Base-by-base conservation (phyloP, 176 grass and related monocot genomes). In the Leersia perrieri region DNA sequence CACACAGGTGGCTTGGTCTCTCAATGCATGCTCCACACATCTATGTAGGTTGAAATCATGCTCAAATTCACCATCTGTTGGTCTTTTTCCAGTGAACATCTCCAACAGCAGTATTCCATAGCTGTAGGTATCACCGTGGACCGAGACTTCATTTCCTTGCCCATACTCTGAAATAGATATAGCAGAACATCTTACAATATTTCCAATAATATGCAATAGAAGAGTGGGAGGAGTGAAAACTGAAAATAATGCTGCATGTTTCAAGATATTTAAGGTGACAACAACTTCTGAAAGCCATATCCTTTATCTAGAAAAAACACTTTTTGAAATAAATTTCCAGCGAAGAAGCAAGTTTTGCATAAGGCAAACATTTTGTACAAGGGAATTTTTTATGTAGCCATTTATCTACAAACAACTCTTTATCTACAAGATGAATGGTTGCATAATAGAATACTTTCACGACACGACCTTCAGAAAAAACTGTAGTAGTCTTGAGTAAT, bases 51-150 rank as follows among this genome's bases (percentile, higher is more conserved):
- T 80, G 9, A 53, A 31, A 55, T 67, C 77, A 57, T 80, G n/a
- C 33, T 11, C 13, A 57, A 80, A 69, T 3, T 80, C 64, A 29
- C 11, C 15, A 12, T 69, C 64, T 23, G 77, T 69, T 57, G 77
- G 77, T 26, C 77, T 80, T 80, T 68, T 80, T 13, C 77, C 65
- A 36, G 77, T 80, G 77, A 80, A 57, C 64, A 80, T 57, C 64
- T 80, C 77, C 49, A 69, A 55, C 64, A 80, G 3, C 23, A 80
- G 44, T 36, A 80, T 69, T 12, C 77, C 77, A 7, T 38, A 80
- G 64, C 64, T 80, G 9, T 80, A 80, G 32, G 10, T 36, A 80
- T 80, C 77, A 57, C 74, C 74, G 42, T 30, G 29, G 36, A 41
- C 28, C 4, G 74, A 77, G 74, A 63, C 58, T 63, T 77, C 65